Evolutionary conservation across 805 yeast genomes (phyloP), one percentile per base, ranked within the genome.

Genomic region (Candida nonsorbophila): DNA sequence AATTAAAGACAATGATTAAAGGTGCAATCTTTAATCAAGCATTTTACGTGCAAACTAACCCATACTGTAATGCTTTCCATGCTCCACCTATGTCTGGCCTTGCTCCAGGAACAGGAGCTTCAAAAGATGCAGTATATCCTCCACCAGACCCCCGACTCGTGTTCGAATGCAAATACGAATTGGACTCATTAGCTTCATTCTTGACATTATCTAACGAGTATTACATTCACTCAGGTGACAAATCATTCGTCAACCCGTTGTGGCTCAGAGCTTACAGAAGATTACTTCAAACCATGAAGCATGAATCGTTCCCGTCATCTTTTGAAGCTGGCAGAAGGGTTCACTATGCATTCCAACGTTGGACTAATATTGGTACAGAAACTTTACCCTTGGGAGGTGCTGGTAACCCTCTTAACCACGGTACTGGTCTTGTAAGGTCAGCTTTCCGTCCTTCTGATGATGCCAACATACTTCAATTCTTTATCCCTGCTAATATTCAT

Each of bases 391-490:
- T 85, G 25, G 72, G 72, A 1, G 96, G 96, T 1, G 69, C 72
- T 1, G 96, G 96, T 1, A 82, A 84, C 47, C 96, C 96, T 0
- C 88, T 83, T 1, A 79, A 78, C 35, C 68, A 48, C 31, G 74
- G 69, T 21, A 78, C 84, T 0, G 87, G 90, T 0, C 59, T 85
- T 37, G 61, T 84, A n/a, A 63, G 94, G 28, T 79, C 88, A 4
- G 88, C 94, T 0, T 85, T 85, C 50, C 60, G 95, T 42, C 95
- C 95, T 6, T 79, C 90, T 12, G 95, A 85, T 51, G 95, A 85
- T 54, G 85, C 94, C 1, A 75, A 86, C 22, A 73, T 78, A n/a
- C 70, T 69, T 37, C 94, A 84, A 51, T 76, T 79, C 34, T 82
- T 86, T 49, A 72, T 87, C 24, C 95, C 95, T 1, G 95, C 86